Percentiles rank a stretch among this genome's conserved stretches.
Evolutionary conservation across 345 rosid species (phyloP).

Genomic region (Punica granatum): DNA sequence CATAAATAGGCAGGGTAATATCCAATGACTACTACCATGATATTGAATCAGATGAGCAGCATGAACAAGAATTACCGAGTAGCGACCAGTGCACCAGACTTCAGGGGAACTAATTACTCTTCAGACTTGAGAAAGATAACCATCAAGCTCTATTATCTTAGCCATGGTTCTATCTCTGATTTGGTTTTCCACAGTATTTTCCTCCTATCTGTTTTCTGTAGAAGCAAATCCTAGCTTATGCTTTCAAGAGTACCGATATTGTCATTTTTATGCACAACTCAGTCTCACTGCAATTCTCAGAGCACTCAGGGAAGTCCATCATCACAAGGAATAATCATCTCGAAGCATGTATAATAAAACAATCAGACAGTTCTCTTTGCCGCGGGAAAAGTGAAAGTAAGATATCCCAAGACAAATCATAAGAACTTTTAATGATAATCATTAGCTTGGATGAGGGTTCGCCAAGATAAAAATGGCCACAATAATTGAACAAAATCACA

Average conservation of each 20-base stretch:
- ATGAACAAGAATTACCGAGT: background rate
- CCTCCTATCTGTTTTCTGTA: background rate
- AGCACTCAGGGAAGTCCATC: background rate
- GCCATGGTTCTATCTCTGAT: background rate
- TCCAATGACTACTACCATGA: background rate
- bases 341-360: background rate
- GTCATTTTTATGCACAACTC: background rate
- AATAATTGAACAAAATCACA: slow-evolving; percentile 19
- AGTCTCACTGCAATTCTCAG: background rate
- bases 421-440: background rate
- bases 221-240: background rate
- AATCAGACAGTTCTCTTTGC: background rate
- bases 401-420: background rate
- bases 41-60: background rate
- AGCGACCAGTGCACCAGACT: background rate
- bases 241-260: background rate
- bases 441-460: background rate
- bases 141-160: background rate
- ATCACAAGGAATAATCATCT: background rate
- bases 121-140: background rate
- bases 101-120: background rate
- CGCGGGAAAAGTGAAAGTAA: no score
- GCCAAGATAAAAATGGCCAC: slow-evolving; percentile 33
- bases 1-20: no score
- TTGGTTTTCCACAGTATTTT: background rate